Base-by-base conservation (phyloP, 352 stramenopile species). In the Elongisporangium prolatum region DNA sequence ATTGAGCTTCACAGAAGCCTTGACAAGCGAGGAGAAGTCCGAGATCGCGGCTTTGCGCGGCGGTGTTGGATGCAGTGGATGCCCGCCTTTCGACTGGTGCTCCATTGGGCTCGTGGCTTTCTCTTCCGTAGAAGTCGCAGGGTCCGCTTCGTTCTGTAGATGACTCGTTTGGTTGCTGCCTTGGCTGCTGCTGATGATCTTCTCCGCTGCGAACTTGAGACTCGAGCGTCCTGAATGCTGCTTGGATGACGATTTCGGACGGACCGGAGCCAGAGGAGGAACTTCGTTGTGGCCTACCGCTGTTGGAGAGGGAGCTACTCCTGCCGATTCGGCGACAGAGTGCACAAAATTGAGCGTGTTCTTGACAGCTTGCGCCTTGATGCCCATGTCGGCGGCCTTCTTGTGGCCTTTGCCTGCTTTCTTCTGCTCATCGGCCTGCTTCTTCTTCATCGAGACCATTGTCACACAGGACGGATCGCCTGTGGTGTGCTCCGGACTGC, bases 401-500 rank as follows among this genome's bases (percentile, higher is more conserved):
- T 69, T 72, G 22, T 66, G 65, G n/a, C 58, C 57, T 21, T 59
- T 63, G 17, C 40, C 71, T 57, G 58, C 59, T 69, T 59, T 80
- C 55, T 88, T 84, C 20, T 72, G 67, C 21, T 80, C 77, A 52
- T 78, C 69, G 7, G 74, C 77, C 21, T 86, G 79, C 54, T 80
- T 81, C 52, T 88, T 81, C 56, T 79, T 87, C 17, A 74, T 85
- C 4, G 69, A 67, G 18, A 71, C 50, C 22, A 89, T 67, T 5
- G 60, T 65, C 4, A 69, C 47, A 44, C 82, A 91, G 5, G 53
- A 62, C 8, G 58, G 3, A 52, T 88, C 73, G 38, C 84, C 84
- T 25, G 84, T 92, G 22, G 80, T 89, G 56, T 93, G 84, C 20
- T 90, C 78, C 7, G 61, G 53, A 37, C 77, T 89, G 25, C 84